Percentiles rank a stretch among this genome's conserved stretches.
phyloP scores from a whole-genome alignment of 1,139 yeast species.

The Yamadazyma conglobata region DNA sequence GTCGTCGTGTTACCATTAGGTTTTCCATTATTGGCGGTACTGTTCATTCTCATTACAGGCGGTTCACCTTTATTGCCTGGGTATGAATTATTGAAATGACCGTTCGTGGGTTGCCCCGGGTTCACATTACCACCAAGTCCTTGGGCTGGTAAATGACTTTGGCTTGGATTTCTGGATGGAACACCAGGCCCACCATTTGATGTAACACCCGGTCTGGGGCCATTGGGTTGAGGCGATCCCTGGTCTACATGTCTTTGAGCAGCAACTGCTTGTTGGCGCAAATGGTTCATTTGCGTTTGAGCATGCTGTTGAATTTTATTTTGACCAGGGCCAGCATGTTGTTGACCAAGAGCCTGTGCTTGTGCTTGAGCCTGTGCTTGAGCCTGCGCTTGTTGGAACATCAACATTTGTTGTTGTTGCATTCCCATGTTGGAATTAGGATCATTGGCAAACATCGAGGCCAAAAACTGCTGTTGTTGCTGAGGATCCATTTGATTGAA shows the following conservation, averaged over 20 bases:
- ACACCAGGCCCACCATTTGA: conserved; percentile 12
- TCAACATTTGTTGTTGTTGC: conserved; percentile 5
- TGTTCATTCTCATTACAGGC: conserved; percentile 10
- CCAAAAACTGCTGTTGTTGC: conserved; percentile 21
- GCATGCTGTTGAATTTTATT: conserved; percentile 48
- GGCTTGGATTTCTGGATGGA: conserved; percentile 9
- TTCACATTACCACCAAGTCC: conserved; percentile 2
- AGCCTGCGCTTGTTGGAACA: conserved; percentile 23
- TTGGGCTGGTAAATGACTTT: conserved; percentile 2
- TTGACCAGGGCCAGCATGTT: conserved; percentile 21
- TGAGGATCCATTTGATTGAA: conserved; percentile 23
- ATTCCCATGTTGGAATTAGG: conserved; percentile 6
- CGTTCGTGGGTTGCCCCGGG: conserved; percentile 1
- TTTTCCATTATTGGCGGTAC: conserved; percentile 14
- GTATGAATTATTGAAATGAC: neutral
- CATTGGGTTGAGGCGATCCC: conserved; percentile 15
- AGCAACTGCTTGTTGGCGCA: conserved; percentile 45
- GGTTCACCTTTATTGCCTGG: conserved; percentile 5
- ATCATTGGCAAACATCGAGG: conserved; percentile 13
- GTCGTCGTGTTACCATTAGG: conserved; percentile 6
- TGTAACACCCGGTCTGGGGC: conserved; percentile 13
- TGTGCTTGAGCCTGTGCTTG: conserved; percentile 14
- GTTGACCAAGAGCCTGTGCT: conserved; percentile 26
- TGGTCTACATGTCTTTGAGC: conserved; percentile 18
- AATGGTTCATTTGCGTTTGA: conserved; percentile 49